phyloP scores from a whole-genome alignment of 169 alveolate genomes.

The Plasmodium chabaudi region DNA sequence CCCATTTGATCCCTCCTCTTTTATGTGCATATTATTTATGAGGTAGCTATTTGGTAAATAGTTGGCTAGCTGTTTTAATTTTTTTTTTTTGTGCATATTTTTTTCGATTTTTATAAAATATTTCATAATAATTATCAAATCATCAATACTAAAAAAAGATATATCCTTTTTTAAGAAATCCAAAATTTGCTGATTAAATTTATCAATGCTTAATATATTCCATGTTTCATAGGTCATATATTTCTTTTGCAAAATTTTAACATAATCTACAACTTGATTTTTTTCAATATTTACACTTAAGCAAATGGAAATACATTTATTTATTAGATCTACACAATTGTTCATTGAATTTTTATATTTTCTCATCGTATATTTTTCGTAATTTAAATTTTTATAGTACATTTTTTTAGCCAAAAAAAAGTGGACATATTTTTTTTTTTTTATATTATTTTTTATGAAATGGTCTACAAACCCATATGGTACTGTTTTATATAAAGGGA shows the following conservation, averaged over 20 bases:
- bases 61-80: background rate
- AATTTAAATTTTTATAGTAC: background rate
- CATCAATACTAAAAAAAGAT: conserved; percentile 4
- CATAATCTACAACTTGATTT: background rate
- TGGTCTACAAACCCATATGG: too few species aligned
- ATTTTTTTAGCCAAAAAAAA: background rate
- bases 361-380: background rate
- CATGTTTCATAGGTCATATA: background rate
- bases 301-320: background rate
- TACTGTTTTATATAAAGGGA: too few species aligned
- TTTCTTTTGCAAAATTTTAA: background rate
- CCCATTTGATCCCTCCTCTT: too few species aligned
- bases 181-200: background rate
- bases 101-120: background rate
- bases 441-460: too few species aligned
- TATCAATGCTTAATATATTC: background rate
- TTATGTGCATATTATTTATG: too few species aligned
- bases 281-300: background rate
- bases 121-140: conserved; percentile 5
- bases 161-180: background rate
- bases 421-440: conserved; percentile 4
- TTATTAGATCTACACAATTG: background rate
- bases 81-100: background rate
- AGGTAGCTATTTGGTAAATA: too few species aligned
- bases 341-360: conserved; percentile 3